Evolutionary conservation across 176 grass and related monocot genomes (phyloP), one percentile per base, ranked within the genome.

Genomic region (Leersia perrieri): DNA sequence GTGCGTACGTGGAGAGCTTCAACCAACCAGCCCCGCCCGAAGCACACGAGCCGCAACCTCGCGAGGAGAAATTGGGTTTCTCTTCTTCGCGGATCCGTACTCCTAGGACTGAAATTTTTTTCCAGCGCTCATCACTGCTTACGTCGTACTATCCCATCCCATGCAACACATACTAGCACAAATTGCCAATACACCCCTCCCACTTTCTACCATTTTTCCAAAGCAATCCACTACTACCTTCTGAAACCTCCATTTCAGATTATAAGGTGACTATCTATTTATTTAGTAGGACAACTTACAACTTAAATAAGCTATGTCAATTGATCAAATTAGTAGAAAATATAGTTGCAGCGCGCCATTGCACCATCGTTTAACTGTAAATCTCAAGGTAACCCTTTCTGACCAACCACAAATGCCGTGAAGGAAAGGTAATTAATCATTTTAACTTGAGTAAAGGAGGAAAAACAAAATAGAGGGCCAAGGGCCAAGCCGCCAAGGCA

Each of bases 131-230:
- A 73, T 89, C 83, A 86, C 72, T 61, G 88, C 83, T 89, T 66
- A 89, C 83, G 88, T 74, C 83, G 88, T 74, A 86, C 45, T n/a
- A 66, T 20, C 13, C 14, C 58, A 73, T 71, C 79, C 16, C 32
- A 71, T 74, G 65, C 65, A 20, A 40, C 26, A 73, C 33, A 28
- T 15, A 63, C 25, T 27, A 3, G 60, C 30, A 16, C 18, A 25
- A 23, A 57, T 57, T 57, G 23, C 2, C 51, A 57, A 23, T 2
- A n/a, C 22, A 57, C 2, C 51, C 51, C 23, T 23, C 51, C 7
- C 22, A 6, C 7, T 51, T 5, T 20, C 18, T 7, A 20, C 18
- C 5, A 5, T 51, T 51, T 45, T 22, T 51, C 47, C 47, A 51
- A 51, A 51, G 16, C 47, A 20, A 51, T 51, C 47, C 20, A 9